Evolutionary conservation across 139 green algal species (phyloP), one percentile per base, ranked within the genome.

Genomic region (Chlamydomonas schloesseri): DNA sequence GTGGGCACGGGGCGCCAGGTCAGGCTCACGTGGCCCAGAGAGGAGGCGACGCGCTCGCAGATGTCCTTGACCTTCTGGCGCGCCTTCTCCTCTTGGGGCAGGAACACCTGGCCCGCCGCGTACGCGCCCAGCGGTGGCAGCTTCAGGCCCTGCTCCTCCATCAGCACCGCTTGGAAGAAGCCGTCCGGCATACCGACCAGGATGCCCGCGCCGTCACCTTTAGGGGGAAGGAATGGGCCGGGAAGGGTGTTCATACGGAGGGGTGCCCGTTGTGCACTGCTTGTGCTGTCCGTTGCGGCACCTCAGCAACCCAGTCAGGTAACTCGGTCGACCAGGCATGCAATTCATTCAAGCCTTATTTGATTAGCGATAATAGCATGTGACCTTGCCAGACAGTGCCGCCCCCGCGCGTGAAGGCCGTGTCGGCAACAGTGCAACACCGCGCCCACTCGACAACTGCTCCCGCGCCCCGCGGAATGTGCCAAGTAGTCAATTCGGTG

Each of bases 201-300:
- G 86, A 99, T 98, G 50, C 97, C 97, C 2, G 97, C 97, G 47
- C 97, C 97, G 79, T 99, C 97, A 42, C 97, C 95, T 96, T 89
- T n/a, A 3, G 13, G 29, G 62, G 5, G 62, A 34, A 34, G 62
- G 58, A 9, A n/a, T n/a, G n/a, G n/a, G n/a, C n/a, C n/a, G n/a
- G n/a, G n/a, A n/a, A n/a, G 53, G 53, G 15, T 15, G 53, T 60
- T 15, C 31, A 36, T 13, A 42, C 68, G 36, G 13, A 13, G 13
- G 68, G 34, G 68, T 53, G 36, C 71, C 20, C 42, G 42, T 57
- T 14, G 21, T 13, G 46, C 20, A 77, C n/a, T n/a, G n/a, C n/a
- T n/a, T n/a, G n/a, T n/a, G n/a, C n/a, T n/a, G n/a, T n/a, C n/a
- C n/a, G n/a, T n/a, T n/a, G n/a, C n/a, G n/a, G n/a, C n/a, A n/a